A percentile compares a stretch with the other conserved stretches of the same genome.
phyloP scores from a whole-genome alignment of 805 yeast species.

The Hyphopichia homilentoma region DNA sequence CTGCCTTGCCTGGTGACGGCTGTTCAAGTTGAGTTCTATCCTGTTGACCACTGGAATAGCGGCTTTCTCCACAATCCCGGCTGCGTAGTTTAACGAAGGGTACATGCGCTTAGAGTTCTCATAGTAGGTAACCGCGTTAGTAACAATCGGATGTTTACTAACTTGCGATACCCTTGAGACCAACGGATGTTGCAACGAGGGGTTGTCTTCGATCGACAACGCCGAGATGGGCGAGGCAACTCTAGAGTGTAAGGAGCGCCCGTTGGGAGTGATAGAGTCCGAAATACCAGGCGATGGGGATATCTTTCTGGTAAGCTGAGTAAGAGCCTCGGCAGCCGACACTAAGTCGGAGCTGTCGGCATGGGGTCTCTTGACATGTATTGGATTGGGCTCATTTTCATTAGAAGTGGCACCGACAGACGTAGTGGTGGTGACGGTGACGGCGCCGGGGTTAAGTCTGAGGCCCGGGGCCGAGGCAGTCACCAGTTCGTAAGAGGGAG shows the following conservation, averaged over 20 bases:
- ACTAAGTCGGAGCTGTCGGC: conserved; percentile 23
- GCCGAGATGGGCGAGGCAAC: conserved; percentile 11
- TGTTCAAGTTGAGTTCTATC: conserved; percentile 44
- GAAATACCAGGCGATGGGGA: conserved; percentile 15
- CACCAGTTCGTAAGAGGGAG: conserved; percentile 1
- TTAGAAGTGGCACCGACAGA: too few species aligned
- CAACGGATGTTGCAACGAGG: conserved; percentile 30
- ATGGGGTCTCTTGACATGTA: too few species aligned
- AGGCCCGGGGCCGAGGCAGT: neutral
- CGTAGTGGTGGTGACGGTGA: too few species aligned
- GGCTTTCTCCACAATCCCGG: conserved; percentile 55
- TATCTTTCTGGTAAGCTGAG: conserved; percentile 26
- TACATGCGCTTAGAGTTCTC: conserved; percentile 43
- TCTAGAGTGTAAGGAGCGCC: conserved; percentile 6
- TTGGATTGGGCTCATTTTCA: too few species aligned
- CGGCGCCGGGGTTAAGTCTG: neutral
- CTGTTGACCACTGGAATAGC: conserved; percentile 52
- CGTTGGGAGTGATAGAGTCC: neutral
- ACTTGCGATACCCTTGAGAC: conserved; percentile 36
- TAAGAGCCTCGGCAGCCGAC: conserved; percentile 40
- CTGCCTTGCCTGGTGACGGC: conserved; percentile 28
- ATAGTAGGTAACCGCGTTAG: conserved; percentile 47
- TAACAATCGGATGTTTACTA: conserved; percentile 39
- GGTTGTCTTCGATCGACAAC: conserved; percentile 8
- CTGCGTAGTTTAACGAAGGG: conserved; percentile 55